Evolutionary conservation across 192 early-diverging fungal genomes (phyloP).

Genomic region (Backusella tarrabulga): DNA sequence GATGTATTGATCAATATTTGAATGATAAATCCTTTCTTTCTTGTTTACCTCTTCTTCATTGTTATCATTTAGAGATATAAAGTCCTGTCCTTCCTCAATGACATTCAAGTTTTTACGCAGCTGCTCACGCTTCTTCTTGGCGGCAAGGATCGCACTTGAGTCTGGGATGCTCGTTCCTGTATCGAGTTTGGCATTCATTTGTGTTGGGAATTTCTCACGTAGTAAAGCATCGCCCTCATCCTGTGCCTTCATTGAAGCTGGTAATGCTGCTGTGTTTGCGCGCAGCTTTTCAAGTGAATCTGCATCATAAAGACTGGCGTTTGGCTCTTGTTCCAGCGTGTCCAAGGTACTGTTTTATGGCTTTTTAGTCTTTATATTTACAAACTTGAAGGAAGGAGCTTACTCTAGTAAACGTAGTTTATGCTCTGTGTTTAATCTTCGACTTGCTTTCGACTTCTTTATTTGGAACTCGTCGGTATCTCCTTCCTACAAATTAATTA

Average conservation of each 20-base stretch:
- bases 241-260: conserved; percentile 13
- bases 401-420: conserved; percentile 25
- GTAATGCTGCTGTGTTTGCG: conserved; percentile 21
- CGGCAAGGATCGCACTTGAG: conserved; percentile 47
- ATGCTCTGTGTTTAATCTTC: conserved; percentile 21
- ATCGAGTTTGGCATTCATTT: conserved; percentile 32
- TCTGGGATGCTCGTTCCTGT: conserved; percentile 41
- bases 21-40: too few species aligned
- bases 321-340: neutral
- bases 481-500: conserved; percentile 17
- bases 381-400: neutral
- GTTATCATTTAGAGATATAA: conserved; percentile 29
- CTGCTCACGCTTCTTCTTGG: conserved; percentile 55
- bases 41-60: neutral
- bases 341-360: neutral
- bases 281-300: conserved; percentile 15
- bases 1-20: neutral
- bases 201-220: conserved; percentile 45
- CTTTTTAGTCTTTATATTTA: neutral
- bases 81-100: conserved; percentile 29
- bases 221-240: conserved; percentile 27
- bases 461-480: conserved; percentile 42
- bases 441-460: conserved; percentile 46
- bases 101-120: conserved; percentile 38
- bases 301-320: conserved; percentile 23